A percentile compares a stretch with the other conserved stretches of the same genome.
phyloP scores from a whole-genome alignment of 1,284 basidiomycete species.

The Cryptococcus wingfieldii region DNA sequence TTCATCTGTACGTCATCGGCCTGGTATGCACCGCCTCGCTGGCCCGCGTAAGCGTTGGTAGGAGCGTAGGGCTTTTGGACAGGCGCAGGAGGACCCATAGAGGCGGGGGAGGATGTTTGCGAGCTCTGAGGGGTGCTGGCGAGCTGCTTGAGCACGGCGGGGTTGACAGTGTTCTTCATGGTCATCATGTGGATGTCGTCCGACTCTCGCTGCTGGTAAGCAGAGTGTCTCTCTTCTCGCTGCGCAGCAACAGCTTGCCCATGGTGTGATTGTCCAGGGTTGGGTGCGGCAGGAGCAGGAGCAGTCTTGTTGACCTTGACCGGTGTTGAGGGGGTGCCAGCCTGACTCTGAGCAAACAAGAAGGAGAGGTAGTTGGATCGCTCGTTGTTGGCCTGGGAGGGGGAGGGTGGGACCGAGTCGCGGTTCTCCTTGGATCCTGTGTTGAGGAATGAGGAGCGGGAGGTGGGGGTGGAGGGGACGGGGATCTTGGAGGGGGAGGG shows the following conservation, averaged over 20 bases:
- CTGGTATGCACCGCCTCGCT: slow-evolving; percentile 13
- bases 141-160: slow-evolving; percentile 57
- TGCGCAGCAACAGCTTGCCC: slow-evolving; percentile 6
- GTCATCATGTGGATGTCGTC: slow-evolving; percentile 50
- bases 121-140: slow-evolving; percentile 8
- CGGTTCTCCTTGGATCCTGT: slow-evolving; percentile 28
- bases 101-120: slow-evolving; percentile 9
- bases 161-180: slow-evolving; percentile 42
- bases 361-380: slow-evolving; percentile 44
- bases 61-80: slow-evolving; percentile 4
- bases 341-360: slow-evolving; percentile 33
- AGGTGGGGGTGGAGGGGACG: slow-evolving; percentile 21
- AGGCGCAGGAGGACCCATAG: slow-evolving; percentile 3
- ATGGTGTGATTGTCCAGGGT: slow-evolving; percentile 15
- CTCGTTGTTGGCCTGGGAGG: slow-evolving; percentile 15
- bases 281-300: slow-evolving; percentile 9
- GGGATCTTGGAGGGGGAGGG: slow-evolving; percentile 40
- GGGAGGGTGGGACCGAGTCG: slow-evolving; percentile 4
- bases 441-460: slow-evolving; percentile 19
- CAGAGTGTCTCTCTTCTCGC: background rate
- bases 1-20: slow-evolving; percentile 44
- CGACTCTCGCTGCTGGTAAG: slow-evolving; percentile 8
- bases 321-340: slow-evolving; percentile 27
- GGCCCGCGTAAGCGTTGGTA: slow-evolving; percentile 19
- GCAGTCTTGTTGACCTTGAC: slow-evolving; percentile 23